These are phyloP conservation scores for Anastatica hierochuntica DNA, from an alignment of 345 rosid genomes.

Conservation along the genomic window DNA sequence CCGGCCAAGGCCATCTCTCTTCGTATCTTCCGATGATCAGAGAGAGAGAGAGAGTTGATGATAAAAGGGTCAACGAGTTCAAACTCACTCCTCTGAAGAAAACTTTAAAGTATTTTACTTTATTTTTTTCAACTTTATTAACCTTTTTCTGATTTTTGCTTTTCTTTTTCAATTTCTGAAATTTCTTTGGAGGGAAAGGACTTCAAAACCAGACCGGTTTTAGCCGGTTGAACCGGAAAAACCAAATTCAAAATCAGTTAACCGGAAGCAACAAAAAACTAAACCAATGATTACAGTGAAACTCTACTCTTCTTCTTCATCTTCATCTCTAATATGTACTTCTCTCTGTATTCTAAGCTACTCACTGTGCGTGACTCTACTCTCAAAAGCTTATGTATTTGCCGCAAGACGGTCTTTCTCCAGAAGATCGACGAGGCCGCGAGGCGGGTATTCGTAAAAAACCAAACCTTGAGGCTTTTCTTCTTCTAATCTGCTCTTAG, in stretches of 20 bases:
- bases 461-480: constrained; percentile 5
- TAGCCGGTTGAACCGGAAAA: no score
- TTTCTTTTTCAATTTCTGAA: no score
- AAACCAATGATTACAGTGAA: no score
- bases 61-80: not conserved
- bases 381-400: constrained; percentile 10
- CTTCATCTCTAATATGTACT: no score
- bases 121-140: not conserved
- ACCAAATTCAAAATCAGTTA: no score
- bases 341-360: no score
- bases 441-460: constrained; percentile 30
- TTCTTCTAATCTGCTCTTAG: constrained; percentile 15
- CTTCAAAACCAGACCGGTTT: no score
- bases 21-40: constrained; percentile 4
- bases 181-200: no score
- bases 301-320: no score
- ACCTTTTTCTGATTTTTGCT: no score
- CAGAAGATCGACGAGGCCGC: constrained; percentile 17
- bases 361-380: constrained; percentile 7
- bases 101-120: not conserved
- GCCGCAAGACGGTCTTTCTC: constrained; percentile 20
- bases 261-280: no score
- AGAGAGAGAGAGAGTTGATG: not conserved
- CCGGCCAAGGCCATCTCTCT: not conserved
- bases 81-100: no score